Evolutionary conservation across 2,329 filamentous ascomycete species (phyloP).

Genomic region (Aureobasidium sp.): DNA sequence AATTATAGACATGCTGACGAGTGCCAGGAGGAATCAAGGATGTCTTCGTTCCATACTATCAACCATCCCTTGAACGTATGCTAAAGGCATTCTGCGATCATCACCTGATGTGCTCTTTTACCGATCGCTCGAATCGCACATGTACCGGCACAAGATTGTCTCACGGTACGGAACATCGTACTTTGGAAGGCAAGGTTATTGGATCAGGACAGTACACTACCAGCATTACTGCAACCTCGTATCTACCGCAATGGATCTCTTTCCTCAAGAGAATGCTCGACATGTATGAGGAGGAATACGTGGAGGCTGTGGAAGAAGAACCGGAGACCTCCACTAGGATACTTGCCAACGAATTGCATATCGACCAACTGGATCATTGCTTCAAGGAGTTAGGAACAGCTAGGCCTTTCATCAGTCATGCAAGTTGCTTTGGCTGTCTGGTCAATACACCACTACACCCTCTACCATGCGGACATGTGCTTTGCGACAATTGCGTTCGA

Average conservation of each 20-base stretch:
- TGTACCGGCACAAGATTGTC: background rate
- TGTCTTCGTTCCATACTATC: slow-evolving; percentile 27
- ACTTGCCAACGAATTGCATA: background rate
- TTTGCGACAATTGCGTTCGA: slow-evolving; percentile 35
- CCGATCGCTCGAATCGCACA: background rate
- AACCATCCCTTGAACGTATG: slow-evolving; percentile 24
- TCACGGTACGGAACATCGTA: background rate
- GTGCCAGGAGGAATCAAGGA: slow-evolving; percentile 17
- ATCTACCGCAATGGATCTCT: background rate
- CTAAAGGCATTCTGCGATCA: slow-evolving; percentile 32
- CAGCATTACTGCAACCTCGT: background rate
- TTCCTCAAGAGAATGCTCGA: background rate
- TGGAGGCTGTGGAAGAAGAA: background rate
- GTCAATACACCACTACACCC: slow-evolving; percentile 34
- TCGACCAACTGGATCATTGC: background rate
- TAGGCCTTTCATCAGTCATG: slow-evolving; percentile 32
- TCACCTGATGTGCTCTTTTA: slow-evolving; percentile 14
- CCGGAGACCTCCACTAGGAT: background rate
- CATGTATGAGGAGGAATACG: background rate
- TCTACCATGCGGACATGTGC: slow-evolving; percentile 38
- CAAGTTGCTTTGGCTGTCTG: slow-evolving; percentile 40
- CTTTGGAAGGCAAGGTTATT: background rate
- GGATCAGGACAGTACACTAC: background rate
- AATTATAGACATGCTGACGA: background rate
- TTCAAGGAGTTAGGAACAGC: slow-evolving; percentile 2